phyloP scores from a whole-genome alignment of 2,329 filamentous ascomycete species.

The Hypomyces perniciosus region DNA sequence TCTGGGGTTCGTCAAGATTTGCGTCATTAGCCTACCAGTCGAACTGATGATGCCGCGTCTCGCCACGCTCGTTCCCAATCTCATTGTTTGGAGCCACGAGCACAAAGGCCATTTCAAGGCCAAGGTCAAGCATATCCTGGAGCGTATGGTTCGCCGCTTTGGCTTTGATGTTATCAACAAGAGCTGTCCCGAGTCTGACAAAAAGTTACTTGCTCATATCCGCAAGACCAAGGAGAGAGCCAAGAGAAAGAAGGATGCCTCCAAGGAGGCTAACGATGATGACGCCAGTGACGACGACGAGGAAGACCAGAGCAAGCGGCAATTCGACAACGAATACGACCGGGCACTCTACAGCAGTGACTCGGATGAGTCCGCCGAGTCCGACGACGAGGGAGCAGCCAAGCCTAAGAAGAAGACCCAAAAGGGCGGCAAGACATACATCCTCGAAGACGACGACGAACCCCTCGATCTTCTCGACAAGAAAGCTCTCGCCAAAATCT shows the following conservation, averaged over 20 bases:
- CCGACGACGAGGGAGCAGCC: slow-evolving; percentile 52
- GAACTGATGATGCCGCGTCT: slow-evolving; percentile 75
- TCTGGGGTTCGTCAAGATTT: slow-evolving; percentile 94
- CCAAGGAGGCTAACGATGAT: slow-evolving; percentile 49
- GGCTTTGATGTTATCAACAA: slow-evolving; percentile 75
- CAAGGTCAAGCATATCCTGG: slow-evolving; percentile 97
- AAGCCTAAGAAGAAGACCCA: slow-evolving; percentile 42
- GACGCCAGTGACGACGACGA: slow-evolving; percentile 50
- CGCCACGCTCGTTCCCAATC: slow-evolving; percentile 71
- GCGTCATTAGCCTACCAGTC: slow-evolving; percentile 76
- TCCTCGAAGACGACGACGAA: slow-evolving; percentile 90
- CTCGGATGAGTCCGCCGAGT: slow-evolving; percentile 46
- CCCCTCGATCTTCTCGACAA: slow-evolving; percentile 90
- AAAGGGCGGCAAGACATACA: slow-evolving; percentile 69
- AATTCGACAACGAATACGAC: slow-evolving; percentile 90
- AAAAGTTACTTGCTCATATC: slow-evolving; percentile 88
- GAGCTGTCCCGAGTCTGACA: slow-evolving; percentile 76
- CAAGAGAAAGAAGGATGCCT: slow-evolving; percentile 79
- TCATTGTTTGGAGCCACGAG: slow-evolving; percentile 95
- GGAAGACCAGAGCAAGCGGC: slow-evolving; percentile 43
- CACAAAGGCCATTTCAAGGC: slow-evolving; percentile 96
- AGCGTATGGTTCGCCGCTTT: slow-evolving; percentile 88
- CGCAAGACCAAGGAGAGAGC: slow-evolving; percentile 88
- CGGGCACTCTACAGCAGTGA: slow-evolving; percentile 88
- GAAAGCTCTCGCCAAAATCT: slow-evolving; percentile 85